These are phyloP conservation scores for Xeromyces bisporus DNA, from an alignment of 495 filamentous ascomycete genomes.

Conservation along the genomic window DNA sequence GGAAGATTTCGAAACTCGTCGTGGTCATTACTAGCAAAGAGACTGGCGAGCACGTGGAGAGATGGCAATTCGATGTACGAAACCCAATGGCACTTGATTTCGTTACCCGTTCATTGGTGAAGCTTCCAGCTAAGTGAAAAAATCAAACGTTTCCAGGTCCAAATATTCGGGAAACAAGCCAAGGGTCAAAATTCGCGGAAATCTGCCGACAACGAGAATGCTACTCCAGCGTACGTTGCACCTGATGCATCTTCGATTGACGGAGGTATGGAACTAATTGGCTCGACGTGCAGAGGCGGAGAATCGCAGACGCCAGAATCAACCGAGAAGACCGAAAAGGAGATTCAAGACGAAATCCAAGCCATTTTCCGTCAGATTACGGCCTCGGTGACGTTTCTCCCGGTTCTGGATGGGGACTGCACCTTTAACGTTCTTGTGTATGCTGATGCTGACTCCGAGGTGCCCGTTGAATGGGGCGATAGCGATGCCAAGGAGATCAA, in stretches of 20 bases:
- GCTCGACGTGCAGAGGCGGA: constrained; percentile 12
- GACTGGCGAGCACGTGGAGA: constrained; percentile 84
- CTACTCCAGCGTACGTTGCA: constrained; percentile 31
- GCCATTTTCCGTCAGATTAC: constrained; percentile 95
- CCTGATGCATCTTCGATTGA: constrained; percentile 1
- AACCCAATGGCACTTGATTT: no score
- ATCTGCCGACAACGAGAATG: constrained; percentile 45
- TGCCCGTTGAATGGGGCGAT: constrained; percentile 97
- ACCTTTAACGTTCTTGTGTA: constrained; percentile 98
- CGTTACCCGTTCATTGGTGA: no score
- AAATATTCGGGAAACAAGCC: constrained; percentile 48
- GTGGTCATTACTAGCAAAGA: constrained; percentile 93
- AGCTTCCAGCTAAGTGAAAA: no score
- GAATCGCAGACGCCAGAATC: constrained; percentile 16
- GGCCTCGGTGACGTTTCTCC: constrained; percentile 90
- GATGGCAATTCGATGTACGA: constrained; percentile 96
- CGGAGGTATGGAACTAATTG: background rate
- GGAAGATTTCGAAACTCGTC: constrained; percentile 92
- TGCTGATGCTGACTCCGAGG: constrained; percentile 89
- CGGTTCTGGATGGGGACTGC: constrained; percentile 80
- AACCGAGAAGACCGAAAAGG: constrained; percentile 68
- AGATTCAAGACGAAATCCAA: constrained; percentile 91
- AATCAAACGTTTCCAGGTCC: constrained; percentile 36
- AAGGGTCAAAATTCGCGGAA: constrained; percentile 34
- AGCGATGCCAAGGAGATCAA: constrained; percentile 96